A percentile compares a stretch with the other conserved stretches of the same genome.
Conservation (phyloP, 2,329 filamentous ascomycete species). For the Fusarium sp. region DNA sequence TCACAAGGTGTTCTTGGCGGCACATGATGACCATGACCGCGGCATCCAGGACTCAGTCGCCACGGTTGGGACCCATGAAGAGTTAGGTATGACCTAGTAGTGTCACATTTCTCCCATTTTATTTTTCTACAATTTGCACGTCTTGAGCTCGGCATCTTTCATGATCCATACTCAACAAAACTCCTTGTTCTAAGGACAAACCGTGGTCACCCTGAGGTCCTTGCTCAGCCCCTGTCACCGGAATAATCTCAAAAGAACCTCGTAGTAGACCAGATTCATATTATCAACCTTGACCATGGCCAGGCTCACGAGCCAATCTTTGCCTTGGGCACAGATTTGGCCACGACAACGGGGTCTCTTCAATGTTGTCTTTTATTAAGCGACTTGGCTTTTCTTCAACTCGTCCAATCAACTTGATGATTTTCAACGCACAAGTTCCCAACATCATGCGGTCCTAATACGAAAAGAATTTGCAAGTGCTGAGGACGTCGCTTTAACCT, state of each 20-base stretch:
- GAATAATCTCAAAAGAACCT: neutral
- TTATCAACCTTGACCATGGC: neutral
- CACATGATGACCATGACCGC: neutral
- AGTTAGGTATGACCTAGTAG: neutral
- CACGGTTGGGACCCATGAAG: neutral
- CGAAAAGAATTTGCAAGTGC: neutral
- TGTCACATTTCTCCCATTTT: neutral
- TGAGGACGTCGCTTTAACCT: conserved; percentile 1
- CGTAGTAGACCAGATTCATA: neutral
- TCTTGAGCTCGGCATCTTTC: neutral
- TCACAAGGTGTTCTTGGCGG: neutral
- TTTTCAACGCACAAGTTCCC: neutral
- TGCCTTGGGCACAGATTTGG: neutral
- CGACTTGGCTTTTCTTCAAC: neutral
- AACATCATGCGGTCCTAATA: neutral
- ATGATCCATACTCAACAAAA: neutral
- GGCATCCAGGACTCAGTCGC: neutral
- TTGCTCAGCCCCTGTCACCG: neutral
- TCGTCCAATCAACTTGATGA: neutral
- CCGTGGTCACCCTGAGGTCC: neutral
- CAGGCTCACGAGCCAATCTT: neutral
- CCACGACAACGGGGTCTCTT: neutral
- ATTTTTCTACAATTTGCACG: neutral
- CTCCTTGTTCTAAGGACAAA: neutral
- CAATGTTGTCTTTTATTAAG: neutral